These are phyloP conservation scores for Astragalus membranaceus DNA, from an alignment of 306 rosid genomes.

Conservation along the genomic window DNA sequence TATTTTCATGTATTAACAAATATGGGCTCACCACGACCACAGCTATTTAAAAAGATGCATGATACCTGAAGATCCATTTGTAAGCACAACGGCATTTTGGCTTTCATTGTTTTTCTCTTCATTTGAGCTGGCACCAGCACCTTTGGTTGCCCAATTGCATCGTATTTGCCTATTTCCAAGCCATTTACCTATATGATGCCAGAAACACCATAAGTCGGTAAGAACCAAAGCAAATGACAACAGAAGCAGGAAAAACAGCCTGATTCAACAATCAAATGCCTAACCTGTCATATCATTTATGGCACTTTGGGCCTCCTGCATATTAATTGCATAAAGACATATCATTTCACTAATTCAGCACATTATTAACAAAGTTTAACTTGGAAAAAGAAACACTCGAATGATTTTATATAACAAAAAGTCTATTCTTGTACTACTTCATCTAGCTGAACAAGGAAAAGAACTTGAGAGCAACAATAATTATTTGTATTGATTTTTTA, in stretches of 20 bases:
- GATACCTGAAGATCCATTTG: conserved; percentile 62
- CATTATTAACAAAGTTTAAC: background rate
- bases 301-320: conserved; percentile 62
- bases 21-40: background rate
- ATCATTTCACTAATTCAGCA: conserved; percentile 16
- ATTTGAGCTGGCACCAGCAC: conserved; percentile 39
- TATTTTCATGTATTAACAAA: conserved; percentile 3
- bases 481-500: background rate
- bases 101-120: conserved; percentile 48
- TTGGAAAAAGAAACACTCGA: background rate
- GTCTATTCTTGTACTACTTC: background rate
- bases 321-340: conserved; percentile 19
- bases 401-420: background rate
- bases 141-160: conserved; percentile 64
- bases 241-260: background rate
- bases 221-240: background rate
- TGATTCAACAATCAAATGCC: conserved; percentile 19
- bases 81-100: conserved; percentile 54
- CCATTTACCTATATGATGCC: conserved; percentile 45
- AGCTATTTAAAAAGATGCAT: background rate
- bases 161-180: conserved; percentile 61
- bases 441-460: background rate
- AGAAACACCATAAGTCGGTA: conserved; percentile 16
- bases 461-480: background rate
- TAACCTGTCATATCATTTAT: conserved; percentile 61